These are phyloP conservation scores for Ophiognomonia clavigignenti-juglandacearum DNA, from an alignment of 2,329 filamentous ascomycete genomes.

Conservation along the genomic window DNA sequence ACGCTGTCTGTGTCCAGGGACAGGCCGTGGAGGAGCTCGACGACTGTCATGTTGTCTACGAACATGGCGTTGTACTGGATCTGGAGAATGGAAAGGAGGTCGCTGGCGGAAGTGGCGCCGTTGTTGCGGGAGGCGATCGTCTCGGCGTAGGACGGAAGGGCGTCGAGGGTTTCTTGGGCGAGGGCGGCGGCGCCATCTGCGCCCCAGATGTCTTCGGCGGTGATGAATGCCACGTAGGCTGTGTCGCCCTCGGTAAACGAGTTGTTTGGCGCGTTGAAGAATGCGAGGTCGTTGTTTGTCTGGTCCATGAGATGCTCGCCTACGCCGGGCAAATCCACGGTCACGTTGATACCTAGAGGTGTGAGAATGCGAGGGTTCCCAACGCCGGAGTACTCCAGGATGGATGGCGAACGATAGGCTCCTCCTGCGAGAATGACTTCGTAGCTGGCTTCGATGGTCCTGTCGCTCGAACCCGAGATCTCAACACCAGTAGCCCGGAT, in stretches of 20 bases:
- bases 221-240: neutral
- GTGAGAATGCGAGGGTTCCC: conserved; percentile 1
- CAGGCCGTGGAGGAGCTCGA: conserved; percentile 27
- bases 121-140: conserved; percentile 1
- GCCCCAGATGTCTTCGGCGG: neutral
- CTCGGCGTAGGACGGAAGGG: neutral
- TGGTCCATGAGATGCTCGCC: conserved; percentile 13
- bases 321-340: conserved; percentile 6
- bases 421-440: conserved; percentile 10
- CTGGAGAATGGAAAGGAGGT: neutral
- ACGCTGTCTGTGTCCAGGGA: conserved; percentile 27
- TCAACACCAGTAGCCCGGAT: conserved; percentile 5
- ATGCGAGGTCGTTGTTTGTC: neutral
- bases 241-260: neutral
- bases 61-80: neutral
- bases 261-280: neutral
- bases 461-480: neutral
- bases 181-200: neutral
- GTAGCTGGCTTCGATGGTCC: neutral
- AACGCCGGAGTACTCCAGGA: conserved; percentile 11
- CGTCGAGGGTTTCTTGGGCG: neutral
- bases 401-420: conserved; percentile 3
- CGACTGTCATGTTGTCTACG: neutral
- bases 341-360: conserved; percentile 3
- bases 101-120: neutral